Percentiles rank a stretch among this genome's conserved stretches.
phyloP scores from a whole-genome alignment of 2,329 filamentous ascomycete genomes.

The Apiospora pterosperma region DNA sequence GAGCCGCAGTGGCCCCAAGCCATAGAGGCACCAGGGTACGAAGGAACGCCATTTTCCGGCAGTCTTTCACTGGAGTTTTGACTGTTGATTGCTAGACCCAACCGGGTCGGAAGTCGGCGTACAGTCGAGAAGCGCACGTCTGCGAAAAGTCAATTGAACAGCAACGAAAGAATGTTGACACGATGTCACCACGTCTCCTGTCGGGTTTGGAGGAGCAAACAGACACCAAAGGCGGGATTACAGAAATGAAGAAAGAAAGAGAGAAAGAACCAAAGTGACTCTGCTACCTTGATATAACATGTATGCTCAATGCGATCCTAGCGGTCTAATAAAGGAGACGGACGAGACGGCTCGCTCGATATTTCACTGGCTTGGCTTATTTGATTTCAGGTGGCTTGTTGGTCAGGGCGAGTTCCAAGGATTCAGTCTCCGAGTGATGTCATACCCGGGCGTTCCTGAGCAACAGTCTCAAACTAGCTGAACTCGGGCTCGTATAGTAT shows the following conservation, averaged over 20 bases:
- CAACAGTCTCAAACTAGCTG: constrained; percentile 2
- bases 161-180: not conserved
- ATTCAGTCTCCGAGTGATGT: not conserved
- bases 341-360: not conserved
- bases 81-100: not conserved
- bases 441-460: not conserved
- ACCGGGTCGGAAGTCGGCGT: too few species aligned
- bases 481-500: not conserved
- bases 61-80: not conserved
- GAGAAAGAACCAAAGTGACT: not conserved
- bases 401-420: not conserved
- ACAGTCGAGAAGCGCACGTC: not conserved
- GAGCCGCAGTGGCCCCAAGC: constrained; percentile 12
- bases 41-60: not conserved
- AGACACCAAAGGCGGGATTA: not conserved
- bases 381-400: not conserved
- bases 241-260: not conserved
- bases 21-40: constrained; percentile 8
- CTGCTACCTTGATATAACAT: not conserved
- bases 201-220: not conserved
- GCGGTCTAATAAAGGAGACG: not conserved
- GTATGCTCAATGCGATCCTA: not conserved
- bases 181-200: not conserved
- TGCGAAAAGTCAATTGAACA: not conserved
- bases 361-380: not conserved